Base-by-base conservation (phyloP, 1,284 basidiomycete genomes). In the Phellinidium pouzarii region DNA sequence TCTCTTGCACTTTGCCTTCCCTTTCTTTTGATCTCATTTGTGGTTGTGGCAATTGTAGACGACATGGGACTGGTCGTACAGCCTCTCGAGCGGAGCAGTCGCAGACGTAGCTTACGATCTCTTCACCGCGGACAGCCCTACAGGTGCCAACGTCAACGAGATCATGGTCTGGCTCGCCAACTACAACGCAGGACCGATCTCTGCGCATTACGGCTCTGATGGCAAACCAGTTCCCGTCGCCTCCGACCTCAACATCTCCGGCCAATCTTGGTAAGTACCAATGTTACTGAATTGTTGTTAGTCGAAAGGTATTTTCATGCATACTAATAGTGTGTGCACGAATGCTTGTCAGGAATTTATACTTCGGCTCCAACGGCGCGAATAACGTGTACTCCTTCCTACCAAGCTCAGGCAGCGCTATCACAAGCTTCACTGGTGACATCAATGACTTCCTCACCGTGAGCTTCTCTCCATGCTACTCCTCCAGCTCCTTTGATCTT, bases 131-230 rank as follows among this genome's bases (percentile, higher is more conserved):
- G 65, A 64, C 53, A 68, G 69, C 1, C 43, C 77, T 29, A 73
- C 73, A 1, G 81, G 81, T n/a, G 65, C 70, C 17, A 72, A 73
- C 55, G 68, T 67, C 27, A 73, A 78, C 59, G 83, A 85, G 61
- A 74, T 83, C 57, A 85, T 85, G 82, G 66, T 85, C 55, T 84
- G 83, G 82, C 71, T 84, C 12, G 79, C 71, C 4, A 79, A 77
- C 61, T 72, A 66, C 67, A 76, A 77, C 57, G 73, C 81, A 7
- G 74, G 73, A 2, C 82, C 82, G 3, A 82, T 84, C 59, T 78
- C 78, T 17, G 65, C 66, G 27, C 25, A 56, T 0, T 83, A 79
- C 63, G 67, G 67, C 59, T 64, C 71, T 1, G 55, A 69, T 34
- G 80, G 80, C 2, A 62, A 69, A n/a, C 73, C 81, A 0, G 61